Percentiles rank a stretch among this genome's conserved stretches.
Evolutionary conservation across 1,284 basidiomycete genomes (phyloP).

Genomic region (Prillingera fragicola): DNA sequence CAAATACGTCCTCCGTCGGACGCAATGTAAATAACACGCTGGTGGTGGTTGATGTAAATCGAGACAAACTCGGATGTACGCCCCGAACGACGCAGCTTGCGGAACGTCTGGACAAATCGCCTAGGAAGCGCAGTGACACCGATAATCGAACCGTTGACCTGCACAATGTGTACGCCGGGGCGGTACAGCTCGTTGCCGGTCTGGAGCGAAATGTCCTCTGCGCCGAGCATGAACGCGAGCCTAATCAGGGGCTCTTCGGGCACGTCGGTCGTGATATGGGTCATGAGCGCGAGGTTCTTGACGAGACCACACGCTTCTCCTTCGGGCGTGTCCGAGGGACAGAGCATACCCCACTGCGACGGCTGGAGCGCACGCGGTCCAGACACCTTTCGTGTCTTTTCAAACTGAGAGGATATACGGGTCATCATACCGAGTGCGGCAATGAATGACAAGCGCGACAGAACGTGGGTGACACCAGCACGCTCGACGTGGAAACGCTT

Average conservation of each 20-base stretch:
- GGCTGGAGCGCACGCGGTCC: conserved; percentile 96
- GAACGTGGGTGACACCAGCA: conserved; percentile 96
- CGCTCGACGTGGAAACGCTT: conserved; percentile 99
- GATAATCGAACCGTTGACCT: conserved; percentile 94
- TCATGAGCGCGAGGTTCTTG: conserved; percentile 98
- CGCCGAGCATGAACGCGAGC: conserved; percentile 87
- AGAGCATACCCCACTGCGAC: conserved; percentile 98
- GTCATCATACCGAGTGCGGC: conserved; percentile 99
- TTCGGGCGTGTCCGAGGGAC: conserved; percentile 98
- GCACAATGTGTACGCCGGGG: conserved; percentile 85
- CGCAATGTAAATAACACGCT: conserved; percentile 91
- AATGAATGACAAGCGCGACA: conserved; percentile 92
- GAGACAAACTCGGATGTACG: conserved; percentile 94
- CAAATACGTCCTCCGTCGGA: conserved; percentile 98
- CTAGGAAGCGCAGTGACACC: conserved; percentile 83
- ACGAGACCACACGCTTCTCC: conserved; percentile 98
- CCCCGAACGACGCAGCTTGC: conserved; percentile 84
- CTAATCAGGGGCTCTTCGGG: conserved; percentile 91
- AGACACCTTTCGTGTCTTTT: conserved; percentile 98
- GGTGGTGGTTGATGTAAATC: conserved; percentile 94
- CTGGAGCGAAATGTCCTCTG: conserved; percentile 89
- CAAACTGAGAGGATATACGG: conserved; percentile 95
- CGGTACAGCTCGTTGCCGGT: conserved; percentile 96
- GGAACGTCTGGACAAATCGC: conserved; percentile 84
- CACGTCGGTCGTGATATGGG: conserved; percentile 98